A percentile compares a stretch with the other conserved stretches of the same genome.
Conservation (phyloP, 2,329 filamentous ascomycete genomes). For the Penicillium fuscoglaucum region DNA sequence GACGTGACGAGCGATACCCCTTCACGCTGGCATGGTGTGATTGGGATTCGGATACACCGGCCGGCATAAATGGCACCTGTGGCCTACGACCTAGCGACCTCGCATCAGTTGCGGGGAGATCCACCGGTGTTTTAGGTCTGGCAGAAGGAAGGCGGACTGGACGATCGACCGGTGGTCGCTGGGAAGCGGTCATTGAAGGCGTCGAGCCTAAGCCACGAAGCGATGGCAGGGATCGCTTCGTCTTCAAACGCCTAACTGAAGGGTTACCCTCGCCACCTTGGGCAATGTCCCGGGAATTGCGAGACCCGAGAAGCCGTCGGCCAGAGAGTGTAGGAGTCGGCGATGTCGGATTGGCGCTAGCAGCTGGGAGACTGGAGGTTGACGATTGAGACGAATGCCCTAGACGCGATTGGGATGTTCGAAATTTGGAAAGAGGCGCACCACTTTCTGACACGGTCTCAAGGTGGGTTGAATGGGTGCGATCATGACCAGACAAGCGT, state of each 20-base stretch:
- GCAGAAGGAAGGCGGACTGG: conserved; percentile 32
- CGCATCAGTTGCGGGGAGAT: conserved; percentile 50
- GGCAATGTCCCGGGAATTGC: conserved; percentile 36
- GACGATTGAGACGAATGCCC: conserved; percentile 70
- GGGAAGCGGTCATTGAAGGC: conserved; percentile 33
- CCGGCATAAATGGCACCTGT: conserved; percentile 74
- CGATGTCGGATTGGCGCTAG: conserved; percentile 60
- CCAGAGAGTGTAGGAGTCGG: conserved; percentile 61
- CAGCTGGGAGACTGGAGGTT: conserved; percentile 61
- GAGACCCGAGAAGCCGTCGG: conserved; percentile 57
- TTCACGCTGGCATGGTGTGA: conserved; percentile 78
- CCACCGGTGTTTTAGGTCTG: conserved; percentile 70
- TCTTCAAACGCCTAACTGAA: conserved; percentile 56
- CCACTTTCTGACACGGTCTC: conserved; percentile 92
- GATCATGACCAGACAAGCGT: conserved; percentile 70
- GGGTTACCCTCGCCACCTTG: conserved; percentile 51
- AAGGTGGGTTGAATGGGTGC: conserved; percentile 68
- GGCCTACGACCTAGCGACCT: conserved; percentile 55
- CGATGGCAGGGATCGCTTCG: conserved; percentile 62
- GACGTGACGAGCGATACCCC: conserved; percentile 67
- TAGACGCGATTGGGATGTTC: conserved; percentile 66
- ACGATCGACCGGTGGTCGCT: conserved; percentile 42
- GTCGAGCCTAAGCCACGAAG: conserved; percentile 50
- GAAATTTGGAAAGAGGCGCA: conserved; percentile 64
- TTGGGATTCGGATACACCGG: conserved; percentile 69